Evolutionary conservation across 202 grass and related monocot genomes (phyloP), one percentile per base, ranked within the genome.

Genomic region (Setaria italica): DNA sequence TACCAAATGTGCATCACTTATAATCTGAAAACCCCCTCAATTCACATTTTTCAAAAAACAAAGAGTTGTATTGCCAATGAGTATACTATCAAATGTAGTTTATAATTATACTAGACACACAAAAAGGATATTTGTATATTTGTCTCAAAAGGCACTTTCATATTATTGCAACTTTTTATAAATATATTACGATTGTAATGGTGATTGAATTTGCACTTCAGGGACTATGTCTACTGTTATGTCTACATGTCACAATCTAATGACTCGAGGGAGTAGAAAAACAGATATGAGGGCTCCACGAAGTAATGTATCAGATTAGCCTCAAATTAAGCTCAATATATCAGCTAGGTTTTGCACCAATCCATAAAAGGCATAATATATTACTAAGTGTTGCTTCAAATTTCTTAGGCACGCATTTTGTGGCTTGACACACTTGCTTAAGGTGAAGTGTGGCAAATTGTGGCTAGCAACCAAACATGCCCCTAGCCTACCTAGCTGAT

Each of bases 261-360:
- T 41, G 2, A 76, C 53, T 77, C 1, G 19, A 60, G 11, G 6
- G 9, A 42, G 1, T 25, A 43, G 11, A 63, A 63, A 62, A 63
- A 56, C 4, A 84, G 9, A 73, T 47, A 46, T 47, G 6, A 64
- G 17, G 13, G 53, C 45, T 25, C 42, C 41, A 6, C 13, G 0
- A 76, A 82, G 43, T 63, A 70, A 63, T 82, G 47, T 77, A 9
- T 74, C n/a, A 62, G 11, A 80, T 20, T 30, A 65, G 51, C 17
- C 72, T 55, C 11, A 64, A 56, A 64, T 77, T 42, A 11, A 48
- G 2, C 12, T 25, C 29, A 78, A 45, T 64, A 80, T 1, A 70
- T 37, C 16, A 74, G 14, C 20, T 69, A 68, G 20, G 16, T 69
- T 72, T 78, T 89, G 62, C 39, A 48, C 48, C 29, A 16, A 82